Evolutionary conservation across 1,139 yeast species (phyloP), one percentile per base, ranked within the genome.

Genomic region (Sugiyamaella sp.): DNA sequence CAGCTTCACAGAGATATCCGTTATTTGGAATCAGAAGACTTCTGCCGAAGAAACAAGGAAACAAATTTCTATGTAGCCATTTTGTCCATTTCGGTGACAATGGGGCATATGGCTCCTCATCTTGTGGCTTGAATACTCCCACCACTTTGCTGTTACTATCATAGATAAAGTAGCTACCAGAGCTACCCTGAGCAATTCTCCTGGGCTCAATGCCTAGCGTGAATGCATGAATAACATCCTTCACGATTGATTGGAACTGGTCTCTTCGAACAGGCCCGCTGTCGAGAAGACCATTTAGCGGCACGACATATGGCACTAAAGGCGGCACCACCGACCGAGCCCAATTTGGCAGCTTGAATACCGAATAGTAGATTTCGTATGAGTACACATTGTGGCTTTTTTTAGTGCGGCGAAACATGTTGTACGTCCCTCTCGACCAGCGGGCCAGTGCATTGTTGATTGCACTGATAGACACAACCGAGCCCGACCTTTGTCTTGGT

Each of bases 31-130:
- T 84, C 54, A 86, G 70, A 63, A 90, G 85, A 37, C 86, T 80
- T 53, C 93, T 68, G 2, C 93, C 91, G 69, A 86, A 86, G 64
- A 84, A 85, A 63, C 90, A 86, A 0, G 91, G 91, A 57, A 85
- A 86, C 58, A 85, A 77, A 27, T 85, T 86, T 57, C 91, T 70
- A 65, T 86, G 91, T 6, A 85, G 67, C 91, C 91, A 86, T 69
- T 86, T 86, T 1, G 88, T 80, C 90, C 91, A 84, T 66, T 86
- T 86, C 0, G 91, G 91, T 4, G 87, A 82, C 51, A 86, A 65
- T 0, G 90, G 89, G 0, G 91, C 93, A 64, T 86, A 86, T 0
- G 91, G 93, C 61, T 86, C 91, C 67, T 86, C 93, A 67, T 85
- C 89, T 64, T 85, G 85, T 4, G 93, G 93, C 65, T 86, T 86